These are phyloP conservation scores for Crucibulum laeve DNA, from an alignment of 768 basidiomycete species.

Conservation along the genomic window DNA sequence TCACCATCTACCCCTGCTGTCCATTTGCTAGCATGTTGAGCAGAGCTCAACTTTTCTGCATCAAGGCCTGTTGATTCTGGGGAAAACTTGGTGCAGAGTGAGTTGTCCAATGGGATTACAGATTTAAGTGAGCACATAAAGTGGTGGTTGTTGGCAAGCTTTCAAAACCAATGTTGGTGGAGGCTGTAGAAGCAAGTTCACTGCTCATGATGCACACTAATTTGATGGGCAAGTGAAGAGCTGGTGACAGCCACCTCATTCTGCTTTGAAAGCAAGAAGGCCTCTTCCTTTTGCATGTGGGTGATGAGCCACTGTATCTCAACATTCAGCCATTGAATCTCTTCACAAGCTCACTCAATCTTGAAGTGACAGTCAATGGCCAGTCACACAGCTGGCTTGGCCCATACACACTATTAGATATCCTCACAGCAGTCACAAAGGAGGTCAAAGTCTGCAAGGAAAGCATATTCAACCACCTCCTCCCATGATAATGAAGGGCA, in stretches of 20 bases:
- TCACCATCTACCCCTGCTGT: no score
- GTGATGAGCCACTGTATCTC: conserved; percentile 14
- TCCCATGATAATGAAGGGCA: conserved; percentile 11
- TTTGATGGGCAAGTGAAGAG: background rate
- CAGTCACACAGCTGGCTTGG: conserved; percentile 7
- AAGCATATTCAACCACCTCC: conserved; percentile 16
- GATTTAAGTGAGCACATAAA: no score
- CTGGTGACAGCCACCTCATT: background rate
- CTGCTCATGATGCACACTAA: background rate
- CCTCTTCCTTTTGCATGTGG: conserved; percentile 11
- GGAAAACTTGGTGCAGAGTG: no score
- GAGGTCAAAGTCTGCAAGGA: conserved; percentile 17
- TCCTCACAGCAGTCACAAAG: conserved; percentile 6
- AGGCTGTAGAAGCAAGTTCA: background rate
- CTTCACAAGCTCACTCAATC: conserved; percentile 14
- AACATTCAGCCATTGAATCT: conserved; percentile 15
- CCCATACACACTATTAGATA: conserved; percentile 7
- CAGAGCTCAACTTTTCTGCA: no score
- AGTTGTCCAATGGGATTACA: no score
- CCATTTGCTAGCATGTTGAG: no score
- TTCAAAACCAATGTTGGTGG: background rate
- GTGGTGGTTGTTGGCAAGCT: background rate
- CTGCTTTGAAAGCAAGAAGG: background rate
- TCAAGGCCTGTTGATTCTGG: no score
- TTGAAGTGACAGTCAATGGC: conserved; percentile 13